Conservation (phyloP, 768 basidiomycete species). For the Mycena maculata region DNA sequence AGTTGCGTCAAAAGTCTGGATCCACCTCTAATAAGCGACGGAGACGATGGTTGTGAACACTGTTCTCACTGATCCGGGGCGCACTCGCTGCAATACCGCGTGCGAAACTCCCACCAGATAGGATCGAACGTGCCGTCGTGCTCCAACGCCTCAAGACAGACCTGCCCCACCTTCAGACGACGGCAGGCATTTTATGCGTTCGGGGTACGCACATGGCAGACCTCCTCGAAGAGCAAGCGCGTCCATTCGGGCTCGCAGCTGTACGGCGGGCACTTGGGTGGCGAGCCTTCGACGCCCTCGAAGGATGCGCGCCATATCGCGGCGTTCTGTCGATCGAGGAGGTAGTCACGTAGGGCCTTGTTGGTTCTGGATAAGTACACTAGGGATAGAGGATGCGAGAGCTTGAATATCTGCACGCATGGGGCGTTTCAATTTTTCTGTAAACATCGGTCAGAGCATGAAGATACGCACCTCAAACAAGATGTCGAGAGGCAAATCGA, state of each 20-base stretch:
- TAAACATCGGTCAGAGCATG: no score
- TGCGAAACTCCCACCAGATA: conserved; percentile 27
- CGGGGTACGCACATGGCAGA: conserved; percentile 8
- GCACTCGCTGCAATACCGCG: conserved; percentile 22
- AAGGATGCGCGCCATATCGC: conserved; percentile 20
- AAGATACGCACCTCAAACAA: conserved; percentile 14
- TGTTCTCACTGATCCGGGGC: neutral
- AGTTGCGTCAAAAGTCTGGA: conserved; percentile 2
- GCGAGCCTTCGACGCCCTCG: neutral
- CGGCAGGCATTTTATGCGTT: neutral
- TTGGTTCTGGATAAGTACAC: conserved; percentile 17
- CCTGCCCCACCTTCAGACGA: neutral
- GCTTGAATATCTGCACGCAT: conserved; percentile 18
- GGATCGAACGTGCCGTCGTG: conserved; percentile 22
- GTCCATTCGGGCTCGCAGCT: conserved; percentile 13
- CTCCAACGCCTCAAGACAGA: conserved; percentile 15
- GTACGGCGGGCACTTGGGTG: conserved; percentile 9
- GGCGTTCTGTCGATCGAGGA: conserved; percentile 11
- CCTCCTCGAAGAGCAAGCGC: conserved; percentile 15
- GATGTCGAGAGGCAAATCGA: conserved; percentile 21
- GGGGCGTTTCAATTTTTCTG: no score
- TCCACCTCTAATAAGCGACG: neutral
- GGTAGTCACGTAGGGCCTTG: conserved; percentile 10
- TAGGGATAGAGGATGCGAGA: conserved; percentile 11
- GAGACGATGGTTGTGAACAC: neutral